phyloP scores from a whole-genome alignment of 805 yeast genomes.

The Metschnikowia bowlesiae region DNA sequence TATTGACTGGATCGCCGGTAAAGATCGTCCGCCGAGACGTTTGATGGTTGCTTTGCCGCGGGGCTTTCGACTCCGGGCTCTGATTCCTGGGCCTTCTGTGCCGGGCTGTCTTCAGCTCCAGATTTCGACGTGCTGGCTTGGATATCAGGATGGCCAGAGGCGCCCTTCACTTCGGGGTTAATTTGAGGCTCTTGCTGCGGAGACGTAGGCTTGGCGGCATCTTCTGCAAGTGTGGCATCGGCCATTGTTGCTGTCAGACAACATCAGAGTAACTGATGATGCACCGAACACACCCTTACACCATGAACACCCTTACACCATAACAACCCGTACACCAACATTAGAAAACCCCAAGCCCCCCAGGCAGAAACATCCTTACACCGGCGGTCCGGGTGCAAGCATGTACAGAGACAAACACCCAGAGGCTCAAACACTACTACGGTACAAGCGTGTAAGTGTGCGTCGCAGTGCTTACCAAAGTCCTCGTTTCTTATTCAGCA shows the following conservation, averaged over 20 bases:
- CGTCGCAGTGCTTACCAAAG: too few species aligned
- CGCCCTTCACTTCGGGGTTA: not conserved
- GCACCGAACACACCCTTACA: not conserved
- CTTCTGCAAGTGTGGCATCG: not conserved
- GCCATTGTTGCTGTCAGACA: not conserved
- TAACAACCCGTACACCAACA: not conserved
- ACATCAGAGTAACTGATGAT: not conserved
- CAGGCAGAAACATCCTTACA: not conserved
- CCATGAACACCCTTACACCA: not conserved
- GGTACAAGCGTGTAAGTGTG: too few species aligned
- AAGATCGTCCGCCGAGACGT: conserved; percentile 73
- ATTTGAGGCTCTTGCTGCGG: not conserved
- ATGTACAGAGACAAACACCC: not conserved
- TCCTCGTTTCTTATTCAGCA: not conserved
- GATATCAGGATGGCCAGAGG: not conserved
- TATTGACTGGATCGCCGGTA: conserved; percentile 85
- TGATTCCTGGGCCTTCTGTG: not conserved
- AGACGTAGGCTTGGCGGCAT: not conserved
- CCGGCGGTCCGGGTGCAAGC: not conserved
- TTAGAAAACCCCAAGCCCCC: not conserved
- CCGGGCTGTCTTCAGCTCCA: not conserved
- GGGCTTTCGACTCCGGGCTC: not conserved
- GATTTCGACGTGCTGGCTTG: not conserved
- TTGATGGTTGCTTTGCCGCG: not conserved
- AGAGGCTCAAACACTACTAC: not conserved